These are phyloP conservation scores for Diplodia sapinea DNA, from an alignment of 2,329 filamentous ascomycete species.

Conservation along the genomic window DNA sequence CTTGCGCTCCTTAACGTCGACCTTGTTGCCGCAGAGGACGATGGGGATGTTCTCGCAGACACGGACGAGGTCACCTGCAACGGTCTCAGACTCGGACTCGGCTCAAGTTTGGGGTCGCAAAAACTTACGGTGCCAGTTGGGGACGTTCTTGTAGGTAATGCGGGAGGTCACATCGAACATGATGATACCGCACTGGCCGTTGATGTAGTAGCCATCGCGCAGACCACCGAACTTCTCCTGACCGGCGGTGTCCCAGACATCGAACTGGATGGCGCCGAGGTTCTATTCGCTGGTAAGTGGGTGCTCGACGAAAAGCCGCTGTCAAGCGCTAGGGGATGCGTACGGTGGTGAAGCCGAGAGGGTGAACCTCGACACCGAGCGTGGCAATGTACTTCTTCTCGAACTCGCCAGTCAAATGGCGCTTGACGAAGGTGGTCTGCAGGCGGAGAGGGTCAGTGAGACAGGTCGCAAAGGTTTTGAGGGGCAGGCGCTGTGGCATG, in stretches of 20 bases:
- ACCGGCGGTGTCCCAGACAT: constrained; percentile 98
- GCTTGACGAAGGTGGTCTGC: constrained; percentile 99
- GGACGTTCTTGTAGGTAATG: constrained; percentile 99
- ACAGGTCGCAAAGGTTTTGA: constrained; percentile 29
- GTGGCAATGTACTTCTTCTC: constrained; percentile 99
- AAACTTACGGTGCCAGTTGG: constrained; percentile 97
- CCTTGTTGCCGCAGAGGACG: constrained; percentile 98
- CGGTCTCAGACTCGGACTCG: background rate
- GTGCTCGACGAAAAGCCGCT: constrained; percentile 27
- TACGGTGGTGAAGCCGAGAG: constrained; percentile 97
- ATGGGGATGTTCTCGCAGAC: constrained; percentile 99
- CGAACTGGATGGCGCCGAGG: constrained; percentile 95
- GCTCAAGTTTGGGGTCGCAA: background rate
- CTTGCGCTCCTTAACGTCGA: constrained; percentile 99
- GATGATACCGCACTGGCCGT: constrained; percentile 99
- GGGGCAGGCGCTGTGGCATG: constrained; percentile 19
- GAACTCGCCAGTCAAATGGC: constrained; percentile 99
- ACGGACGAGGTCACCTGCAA: constrained; percentile 89
- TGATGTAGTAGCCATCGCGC: constrained; percentile 99
- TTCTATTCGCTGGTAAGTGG: constrained; percentile 60
- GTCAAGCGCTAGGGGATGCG: constrained; percentile 50
- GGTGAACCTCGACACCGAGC: constrained; percentile 98
- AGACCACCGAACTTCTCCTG: constrained; percentile 99
- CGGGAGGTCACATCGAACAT: constrained; percentile 99
- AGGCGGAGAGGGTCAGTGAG: constrained; percentile 26